A percentile compares a stretch with the other conserved stretches of the same genome.
Conservation (phyloP, 495 filamentous ascomycete species). For the Pyrenula massariospora region DNA sequence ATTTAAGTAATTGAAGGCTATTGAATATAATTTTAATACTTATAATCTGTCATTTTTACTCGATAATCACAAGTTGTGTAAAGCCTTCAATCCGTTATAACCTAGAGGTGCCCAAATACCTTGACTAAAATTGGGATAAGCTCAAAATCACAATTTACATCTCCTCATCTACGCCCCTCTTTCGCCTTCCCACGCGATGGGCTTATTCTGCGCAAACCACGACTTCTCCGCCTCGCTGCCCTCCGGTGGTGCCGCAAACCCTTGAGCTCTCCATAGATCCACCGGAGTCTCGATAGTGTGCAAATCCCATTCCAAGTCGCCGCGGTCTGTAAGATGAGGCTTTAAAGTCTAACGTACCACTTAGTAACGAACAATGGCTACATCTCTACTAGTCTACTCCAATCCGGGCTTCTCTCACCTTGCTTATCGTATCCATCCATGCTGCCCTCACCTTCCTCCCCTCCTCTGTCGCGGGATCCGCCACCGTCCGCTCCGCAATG, state of each 20-base stretch:
- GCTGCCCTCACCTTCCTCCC: conserved; percentile 2
- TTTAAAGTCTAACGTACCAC: background rate
- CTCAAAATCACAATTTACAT: too few relatives aligned
- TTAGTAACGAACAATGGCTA: background rate
- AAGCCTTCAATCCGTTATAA: too few relatives aligned
- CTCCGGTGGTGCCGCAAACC: conserved; percentile 5
- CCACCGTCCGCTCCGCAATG: conserved; percentile 4
- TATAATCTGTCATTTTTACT: too few relatives aligned
- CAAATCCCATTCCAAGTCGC: conserved; percentile 10
- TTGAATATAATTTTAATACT: too few relatives aligned
- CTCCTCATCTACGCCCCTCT: too few relatives aligned
- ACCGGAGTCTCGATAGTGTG: conserved; percentile 5
- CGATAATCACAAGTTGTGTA: too few relatives aligned
- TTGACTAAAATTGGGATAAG: too few relatives aligned
- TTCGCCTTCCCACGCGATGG: background rate
- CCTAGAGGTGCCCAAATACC: too few relatives aligned
- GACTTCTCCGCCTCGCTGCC: conserved; percentile 7
- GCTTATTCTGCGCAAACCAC: conserved; percentile 3
- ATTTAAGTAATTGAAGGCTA: too few relatives aligned
- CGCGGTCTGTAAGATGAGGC: conserved; percentile 3
- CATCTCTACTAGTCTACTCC: too few relatives aligned
- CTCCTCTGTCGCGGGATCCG: background rate
- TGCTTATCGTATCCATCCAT: conserved; percentile 1
- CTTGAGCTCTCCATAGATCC: conserved; percentile 11
- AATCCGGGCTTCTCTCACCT: background rate